These are phyloP conservation scores for Ceratobasidium sp. DNA, from an alignment of 1,284 basidiomycete genomes.

Conservation along the genomic window DNA sequence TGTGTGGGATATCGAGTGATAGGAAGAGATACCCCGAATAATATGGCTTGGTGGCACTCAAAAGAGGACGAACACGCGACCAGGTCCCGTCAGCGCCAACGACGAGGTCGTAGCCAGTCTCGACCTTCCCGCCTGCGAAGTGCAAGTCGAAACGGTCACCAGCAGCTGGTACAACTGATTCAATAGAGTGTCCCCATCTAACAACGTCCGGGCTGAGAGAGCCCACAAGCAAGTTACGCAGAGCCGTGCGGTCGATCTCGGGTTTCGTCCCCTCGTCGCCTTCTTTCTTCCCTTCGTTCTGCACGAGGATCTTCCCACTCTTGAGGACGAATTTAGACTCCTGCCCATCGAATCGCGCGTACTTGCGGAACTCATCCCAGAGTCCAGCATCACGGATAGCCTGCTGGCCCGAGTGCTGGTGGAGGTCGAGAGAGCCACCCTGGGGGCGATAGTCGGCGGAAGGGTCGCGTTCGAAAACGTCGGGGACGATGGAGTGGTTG, in stretches of 20 bases:
- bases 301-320: conserved; percentile 48
- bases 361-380: conserved; percentile 53
- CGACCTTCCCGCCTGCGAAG: conserved; percentile 49
- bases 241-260: conserved; percentile 55
- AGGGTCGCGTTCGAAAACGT: conserved; percentile 58
- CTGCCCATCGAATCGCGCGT: conserved; percentile 53
- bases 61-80: conserved; percentile 59
- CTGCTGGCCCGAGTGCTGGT: conserved; percentile 56
- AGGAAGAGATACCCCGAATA: conserved; percentile 58
- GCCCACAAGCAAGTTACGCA: conserved; percentile 54
- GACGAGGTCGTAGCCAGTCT: conserved; percentile 54
- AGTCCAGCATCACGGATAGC: conserved; percentile 57
- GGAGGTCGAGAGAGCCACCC: conserved; percentile 61
- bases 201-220: conserved; percentile 52
- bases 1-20: conserved; percentile 53
- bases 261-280: conserved; percentile 49
- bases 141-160: conserved; percentile 36
- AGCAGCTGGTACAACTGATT: conserved; percentile 35
- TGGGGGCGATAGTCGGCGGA: conserved; percentile 55
- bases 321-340: conserved; percentile 53
- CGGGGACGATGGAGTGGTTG: conserved; percentile 53
- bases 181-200: conserved; percentile 53
- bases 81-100: conserved; percentile 65
- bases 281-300: neutral
- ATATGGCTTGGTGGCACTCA: conserved; percentile 55